These are phyloP conservation scores for Coriaria nepalensis DNA, from an alignment of 306 rosid genomes.

Conservation along the genomic window DNA sequence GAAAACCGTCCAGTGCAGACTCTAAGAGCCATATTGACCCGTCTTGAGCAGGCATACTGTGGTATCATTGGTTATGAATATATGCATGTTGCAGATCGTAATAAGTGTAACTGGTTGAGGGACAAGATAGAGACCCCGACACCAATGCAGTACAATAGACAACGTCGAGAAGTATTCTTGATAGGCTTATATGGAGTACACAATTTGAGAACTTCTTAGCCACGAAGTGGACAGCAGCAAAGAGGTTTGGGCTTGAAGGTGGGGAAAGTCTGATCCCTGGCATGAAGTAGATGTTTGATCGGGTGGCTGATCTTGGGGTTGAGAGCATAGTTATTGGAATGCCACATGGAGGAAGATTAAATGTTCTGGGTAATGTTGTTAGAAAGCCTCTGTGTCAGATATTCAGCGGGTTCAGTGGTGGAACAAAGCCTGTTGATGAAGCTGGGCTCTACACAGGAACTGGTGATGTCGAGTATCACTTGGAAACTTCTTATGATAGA, in stretches of 20 bases:
- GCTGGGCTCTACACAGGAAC: constrained; percentile 87
- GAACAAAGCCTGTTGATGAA: constrained; percentile 72
- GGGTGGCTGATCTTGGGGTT: constrained; percentile 87
- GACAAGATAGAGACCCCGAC: constrained; percentile 84
- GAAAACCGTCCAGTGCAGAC: constrained; percentile 95
- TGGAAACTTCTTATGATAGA: constrained; percentile 90
- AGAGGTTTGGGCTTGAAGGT: constrained; percentile 95
- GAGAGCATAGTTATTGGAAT: constrained; percentile 97
- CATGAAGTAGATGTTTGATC: constrained; percentile 93
- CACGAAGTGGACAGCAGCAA: constrained; percentile 86
- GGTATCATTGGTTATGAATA: constrained; percentile 92
- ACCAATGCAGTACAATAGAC: constrained; percentile 44
- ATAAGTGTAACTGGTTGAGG: constrained; percentile 84
- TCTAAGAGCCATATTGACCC: constrained; percentile 74
- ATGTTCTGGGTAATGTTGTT: constrained; percentile 86
- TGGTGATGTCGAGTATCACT: constrained; percentile 93
- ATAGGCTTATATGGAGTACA: constrained; percentile 88
- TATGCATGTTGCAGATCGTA: constrained; percentile 84
- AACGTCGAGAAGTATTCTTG: constrained; percentile 84
- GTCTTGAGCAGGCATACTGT: constrained; percentile 94
- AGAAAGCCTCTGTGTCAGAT: constrained; percentile 87
- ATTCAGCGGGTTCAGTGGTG: constrained; percentile 78
- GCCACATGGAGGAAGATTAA: constrained; percentile 80
- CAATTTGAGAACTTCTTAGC: constrained; percentile 88
- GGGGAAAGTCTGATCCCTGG: constrained; percentile 87